A percentile compares a stretch with the other conserved stretches of the same genome.
These are phyloP conservation scores for Achaetomiella virescens DNA, from an alignment of 495 filamentous ascomycete species.

Conservation along the genomic window DNA sequence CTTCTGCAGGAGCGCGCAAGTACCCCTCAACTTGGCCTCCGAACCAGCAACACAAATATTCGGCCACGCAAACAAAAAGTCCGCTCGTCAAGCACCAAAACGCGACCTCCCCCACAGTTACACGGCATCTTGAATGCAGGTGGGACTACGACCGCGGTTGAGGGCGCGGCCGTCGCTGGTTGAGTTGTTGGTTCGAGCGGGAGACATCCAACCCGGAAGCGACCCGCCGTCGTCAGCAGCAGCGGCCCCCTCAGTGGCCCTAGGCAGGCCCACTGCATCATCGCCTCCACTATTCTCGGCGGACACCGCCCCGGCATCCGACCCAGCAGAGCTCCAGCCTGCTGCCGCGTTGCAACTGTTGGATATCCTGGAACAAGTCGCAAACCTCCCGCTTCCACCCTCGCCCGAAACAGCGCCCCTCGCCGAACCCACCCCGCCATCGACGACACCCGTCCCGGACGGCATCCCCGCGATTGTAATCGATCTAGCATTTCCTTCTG, in stretches of 20 bases:
- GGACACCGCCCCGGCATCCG: constrained; percentile 18
- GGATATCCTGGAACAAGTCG: constrained; percentile 23
- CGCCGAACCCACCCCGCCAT: constrained; percentile 24
- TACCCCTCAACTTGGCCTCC: too few relatives aligned
- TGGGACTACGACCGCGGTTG: constrained; percentile 49
- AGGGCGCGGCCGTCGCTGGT: constrained; percentile 66
- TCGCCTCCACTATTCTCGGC: constrained; percentile 24
- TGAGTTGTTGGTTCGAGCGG: constrained; percentile 55
- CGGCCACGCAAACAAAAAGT: too few relatives aligned
- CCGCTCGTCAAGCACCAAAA: too few relatives aligned
- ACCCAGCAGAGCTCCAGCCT: constrained; percentile 6
- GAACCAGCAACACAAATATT: neutral
- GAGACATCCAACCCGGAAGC: constrained; percentile 2
- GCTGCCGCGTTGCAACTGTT: neutral
- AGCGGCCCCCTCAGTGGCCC: neutral
- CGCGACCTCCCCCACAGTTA: too few relatives aligned
- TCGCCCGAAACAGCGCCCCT: constrained; percentile 37
- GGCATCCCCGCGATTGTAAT: constrained; percentile 17
- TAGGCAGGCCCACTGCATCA: constrained; percentile 22
- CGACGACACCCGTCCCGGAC: constrained; percentile 13
- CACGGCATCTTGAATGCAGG: constrained; percentile 24
- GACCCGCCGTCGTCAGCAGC: constrained; percentile 14
- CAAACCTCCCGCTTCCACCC: constrained; percentile 35
- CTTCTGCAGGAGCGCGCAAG: too few relatives aligned
- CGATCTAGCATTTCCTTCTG: constrained; percentile 24